Percentiles rank a stretch among this genome's conserved stretches.
These are phyloP conservation scores for peach (Prunus persica) DNA, from an alignment of 306 rosid genomes.

Conservation along the genomic window Prunus_persica_NCBIv2 NC_034012.1:13171001-13171500, in stretches of 20 bases:
- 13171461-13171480: background rate
- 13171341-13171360: background rate
- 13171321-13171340: background rate
- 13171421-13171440: background rate
- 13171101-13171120: background rate
- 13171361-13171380: background rate
- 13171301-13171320: background rate
- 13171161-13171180: background rate
- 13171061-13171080: background rate
- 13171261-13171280: background rate
- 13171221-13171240: constrained; percentile 1
- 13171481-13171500: background rate
- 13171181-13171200: background rate
- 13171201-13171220: background rate
- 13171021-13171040: background rate
- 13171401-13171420: background rate
- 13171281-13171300: background rate
- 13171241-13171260: background rate
- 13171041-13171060: background rate
- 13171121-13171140: background rate
- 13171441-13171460: background rate
- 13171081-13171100: background rate
- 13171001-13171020: background rate
- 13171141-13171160: background rate
- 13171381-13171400: constrained; percentile 5